phyloP scores from a whole-genome alignment of 2,329 filamentous ascomycete species.

The Cytospora leucostoma region DNA sequence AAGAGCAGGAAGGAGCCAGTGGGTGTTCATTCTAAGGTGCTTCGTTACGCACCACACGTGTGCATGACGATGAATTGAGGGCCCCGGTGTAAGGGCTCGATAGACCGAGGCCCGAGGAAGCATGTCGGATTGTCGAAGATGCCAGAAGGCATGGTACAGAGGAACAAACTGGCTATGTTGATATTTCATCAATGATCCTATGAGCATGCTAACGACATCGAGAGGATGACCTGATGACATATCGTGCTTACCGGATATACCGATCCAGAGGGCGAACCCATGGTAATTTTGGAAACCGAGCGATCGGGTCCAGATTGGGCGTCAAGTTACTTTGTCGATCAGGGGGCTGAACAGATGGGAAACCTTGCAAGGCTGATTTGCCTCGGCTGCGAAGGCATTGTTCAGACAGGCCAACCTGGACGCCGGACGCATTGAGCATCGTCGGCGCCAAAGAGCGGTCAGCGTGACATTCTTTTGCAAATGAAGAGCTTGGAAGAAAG shows the following conservation, averaged over 20 bases:
- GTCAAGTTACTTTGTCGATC: not conserved
- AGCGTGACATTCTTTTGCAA: not conserved
- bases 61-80: not conserved
- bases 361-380: not conserved
- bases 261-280: not conserved
- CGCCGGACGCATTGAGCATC: not conserved
- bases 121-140: not conserved
- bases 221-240: not conserved
- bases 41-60: not conserved
- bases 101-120: not conserved
- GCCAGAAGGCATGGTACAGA: not conserved
- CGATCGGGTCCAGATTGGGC: not conserved
- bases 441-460: slow-evolving; percentile 1
- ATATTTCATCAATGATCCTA: not conserved
- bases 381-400: not conserved
- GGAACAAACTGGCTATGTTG: not conserved
- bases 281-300: slow-evolving; percentile 1
- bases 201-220: not conserved
- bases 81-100: not conserved
- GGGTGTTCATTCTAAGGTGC: not conserved
- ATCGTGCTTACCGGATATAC: not conserved
- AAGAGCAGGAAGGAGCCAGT: not conserved
- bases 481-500: not conserved
- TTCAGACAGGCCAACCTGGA: not conserved
- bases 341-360: not conserved